Conservation (phyloP, 441 rosid genomes). For the Populus hybrid region DNA sequence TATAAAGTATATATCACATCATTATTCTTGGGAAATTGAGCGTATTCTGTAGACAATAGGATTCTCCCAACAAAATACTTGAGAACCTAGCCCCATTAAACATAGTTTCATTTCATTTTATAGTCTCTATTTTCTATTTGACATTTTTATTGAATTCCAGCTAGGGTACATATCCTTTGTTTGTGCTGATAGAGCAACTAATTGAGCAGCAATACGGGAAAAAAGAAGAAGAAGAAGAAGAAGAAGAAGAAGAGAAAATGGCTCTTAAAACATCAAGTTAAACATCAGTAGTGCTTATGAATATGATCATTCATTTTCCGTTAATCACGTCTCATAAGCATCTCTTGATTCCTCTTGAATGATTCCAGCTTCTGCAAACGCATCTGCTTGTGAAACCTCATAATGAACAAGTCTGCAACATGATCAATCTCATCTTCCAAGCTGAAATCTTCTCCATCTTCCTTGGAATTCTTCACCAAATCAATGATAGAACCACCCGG, state of each 20-base stretch:
- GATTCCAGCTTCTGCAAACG: constrained; percentile 79
- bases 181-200: neutral
- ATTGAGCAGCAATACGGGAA: neutral
- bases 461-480: constrained; percentile 59
- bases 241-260: too few relatives aligned
- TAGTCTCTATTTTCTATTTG: neutral
- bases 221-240: too few relatives aligned
- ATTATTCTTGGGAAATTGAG: neutral
- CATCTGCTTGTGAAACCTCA: constrained; percentile 71
- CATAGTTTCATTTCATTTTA: neutral
- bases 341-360: constrained; percentile 48
- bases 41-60: neutral
- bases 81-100: neutral
- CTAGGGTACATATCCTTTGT: neutral
- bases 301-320: neutral
- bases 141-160: neutral
- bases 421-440: constrained; percentile 83
- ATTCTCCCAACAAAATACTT: neutral
- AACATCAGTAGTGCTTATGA: neutral
- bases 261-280: too few relatives aligned
- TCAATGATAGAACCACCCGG: constrained; percentile 68
- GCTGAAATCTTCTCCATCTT: constrained; percentile 63
- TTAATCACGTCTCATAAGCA: constrained; percentile 35
- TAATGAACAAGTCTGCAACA: constrained; percentile 83
- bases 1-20: neutral